Conservation (phyloP, 1,284 basidiomycete species). For the Phlebopus sp. region DNA sequence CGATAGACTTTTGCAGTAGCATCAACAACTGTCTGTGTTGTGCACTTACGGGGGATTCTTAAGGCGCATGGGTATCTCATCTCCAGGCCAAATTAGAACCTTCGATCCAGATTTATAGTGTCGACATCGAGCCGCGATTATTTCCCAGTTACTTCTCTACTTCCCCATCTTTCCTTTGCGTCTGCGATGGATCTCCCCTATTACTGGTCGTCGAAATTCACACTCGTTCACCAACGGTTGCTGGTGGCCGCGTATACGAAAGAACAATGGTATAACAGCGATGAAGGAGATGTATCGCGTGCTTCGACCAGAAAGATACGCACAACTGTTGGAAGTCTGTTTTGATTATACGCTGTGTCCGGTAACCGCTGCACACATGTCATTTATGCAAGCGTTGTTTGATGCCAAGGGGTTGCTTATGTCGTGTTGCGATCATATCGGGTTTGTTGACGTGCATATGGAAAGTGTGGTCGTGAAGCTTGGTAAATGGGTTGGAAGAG, state of each 20-base stretch:
- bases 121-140: constrained; percentile 21
- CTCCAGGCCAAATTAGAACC: constrained; percentile 11
- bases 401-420: constrained; percentile 12
- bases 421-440: constrained; percentile 13
- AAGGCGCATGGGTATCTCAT: constrained; percentile 25
- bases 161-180: constrained; percentile 16
- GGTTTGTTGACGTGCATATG: constrained; percentile 18
- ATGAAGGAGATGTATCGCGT: constrained; percentile 30
- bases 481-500: constrained; percentile 20
- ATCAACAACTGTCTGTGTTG: too few relatives aligned
- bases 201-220: constrained; percentile 27
- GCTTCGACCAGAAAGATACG: constrained; percentile 28
- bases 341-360: constrained; percentile 18
- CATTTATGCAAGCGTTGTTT: constrained; percentile 16
- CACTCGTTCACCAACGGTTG: constrained; percentile 32
- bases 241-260: constrained; percentile 28
- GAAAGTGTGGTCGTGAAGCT: constrained; percentile 15
- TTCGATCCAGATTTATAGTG: constrained; percentile 17
- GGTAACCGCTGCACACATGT: constrained; percentile 13
- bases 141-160: constrained; percentile 9
- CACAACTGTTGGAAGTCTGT: constrained; percentile 28
- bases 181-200: constrained; percentile 18
- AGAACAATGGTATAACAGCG: constrained; percentile 24
- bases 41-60: not conserved
- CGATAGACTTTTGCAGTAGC: constrained; percentile 17